These are phyloP conservation scores for Yamadazyma scolyti DNA, from an alignment of 805 yeast species.

Conservation along the genomic window DNA sequence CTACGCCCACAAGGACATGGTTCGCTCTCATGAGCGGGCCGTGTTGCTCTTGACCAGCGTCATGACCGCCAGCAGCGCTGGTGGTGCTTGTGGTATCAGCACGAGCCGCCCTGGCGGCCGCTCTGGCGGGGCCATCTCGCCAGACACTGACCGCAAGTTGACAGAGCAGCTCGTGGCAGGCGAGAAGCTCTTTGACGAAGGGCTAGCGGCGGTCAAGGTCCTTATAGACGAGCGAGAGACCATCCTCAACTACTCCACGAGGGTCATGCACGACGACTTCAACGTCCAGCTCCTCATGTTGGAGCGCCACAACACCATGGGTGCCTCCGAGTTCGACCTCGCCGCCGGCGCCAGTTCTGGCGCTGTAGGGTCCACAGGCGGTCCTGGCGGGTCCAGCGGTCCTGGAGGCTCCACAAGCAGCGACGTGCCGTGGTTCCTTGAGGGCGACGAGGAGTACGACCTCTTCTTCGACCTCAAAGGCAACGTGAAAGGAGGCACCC, in stretches of 20 bases:
- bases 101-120: no score
- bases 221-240: conserved; percentile 69
- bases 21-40: conserved; percentile 45
- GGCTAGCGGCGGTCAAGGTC: conserved; percentile 46
- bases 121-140: conserved; percentile 31
- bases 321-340: conserved; percentile 36
- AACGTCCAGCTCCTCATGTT: conserved; percentile 54
- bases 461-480: conserved; percentile 62
- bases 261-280: conserved; percentile 74
- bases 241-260: conserved; percentile 66
- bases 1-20: conserved; percentile 37
- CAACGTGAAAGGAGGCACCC: conserved; percentile 77
- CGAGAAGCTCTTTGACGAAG: conserved; percentile 27
- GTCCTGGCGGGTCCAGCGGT: conserved; percentile 7
- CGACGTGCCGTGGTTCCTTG: conserved; percentile 69
- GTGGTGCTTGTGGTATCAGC: no score
- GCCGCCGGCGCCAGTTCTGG: no score
- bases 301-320: conserved; percentile 40
- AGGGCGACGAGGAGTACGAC: conserved; percentile 60
- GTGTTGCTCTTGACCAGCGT: conserved; percentile 45
- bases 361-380: conserved; percentile 26
- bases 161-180: conserved; percentile 35
- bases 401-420: conserved; percentile 28
- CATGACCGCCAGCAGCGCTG: conserved; percentile 34
- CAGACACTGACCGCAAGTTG: conserved; percentile 38